phyloP scores from a whole-genome alignment of 2,329 filamentous ascomycete genomes.

The Ceratocystis lukuohia region DNA sequence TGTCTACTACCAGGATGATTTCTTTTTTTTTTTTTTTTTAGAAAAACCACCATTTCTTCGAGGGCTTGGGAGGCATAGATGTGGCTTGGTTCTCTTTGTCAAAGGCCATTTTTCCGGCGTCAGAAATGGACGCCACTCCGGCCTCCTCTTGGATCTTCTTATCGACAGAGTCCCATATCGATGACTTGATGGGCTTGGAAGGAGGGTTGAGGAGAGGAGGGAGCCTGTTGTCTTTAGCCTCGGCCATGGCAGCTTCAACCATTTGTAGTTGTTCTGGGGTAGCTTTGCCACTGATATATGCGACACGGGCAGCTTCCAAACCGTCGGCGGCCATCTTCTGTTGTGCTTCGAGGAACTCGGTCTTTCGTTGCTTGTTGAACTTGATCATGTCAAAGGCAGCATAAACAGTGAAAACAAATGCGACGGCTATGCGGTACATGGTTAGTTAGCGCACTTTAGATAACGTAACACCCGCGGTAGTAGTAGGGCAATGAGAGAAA shows the following conservation, averaged over 20 bases:
- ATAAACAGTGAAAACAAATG: slow-evolving; percentile 43
- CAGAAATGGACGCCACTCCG: not conserved
- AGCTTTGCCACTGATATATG: slow-evolving; percentile 46
- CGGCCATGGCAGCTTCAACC: slow-evolving; percentile 43
- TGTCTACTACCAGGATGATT: not conserved
- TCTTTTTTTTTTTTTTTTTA: not conserved
- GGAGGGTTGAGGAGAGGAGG: slow-evolving; percentile 39
- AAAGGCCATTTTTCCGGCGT: slow-evolving; percentile 3
- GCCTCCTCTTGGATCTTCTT: slow-evolving; percentile 19
- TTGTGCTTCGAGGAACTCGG: slow-evolving; percentile 44
- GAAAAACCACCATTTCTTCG: slow-evolving; percentile 20
- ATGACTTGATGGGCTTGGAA: slow-evolving; percentile 24
- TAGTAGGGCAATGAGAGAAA: not conserved
- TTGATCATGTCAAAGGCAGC: slow-evolving; percentile 48
- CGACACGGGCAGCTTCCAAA: slow-evolving; percentile 43
- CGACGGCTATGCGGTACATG: slow-evolving; percentile 33
- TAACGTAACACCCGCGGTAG: not conserved
- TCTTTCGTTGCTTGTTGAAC: slow-evolving; percentile 46
- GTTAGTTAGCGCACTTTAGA: not conserved
- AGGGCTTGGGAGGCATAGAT: slow-evolving; percentile 21
- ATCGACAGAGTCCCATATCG: slow-evolving; percentile 21
- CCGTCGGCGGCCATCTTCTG: slow-evolving; percentile 40
- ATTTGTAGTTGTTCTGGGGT: slow-evolving; percentile 42
- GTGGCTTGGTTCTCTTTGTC: slow-evolving; percentile 5
- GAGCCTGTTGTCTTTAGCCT: slow-evolving; percentile 36